Base-by-base conservation (phyloP, 2,329 filamentous ascomycete species). In the Hirsutella minnesotensis region DNA sequence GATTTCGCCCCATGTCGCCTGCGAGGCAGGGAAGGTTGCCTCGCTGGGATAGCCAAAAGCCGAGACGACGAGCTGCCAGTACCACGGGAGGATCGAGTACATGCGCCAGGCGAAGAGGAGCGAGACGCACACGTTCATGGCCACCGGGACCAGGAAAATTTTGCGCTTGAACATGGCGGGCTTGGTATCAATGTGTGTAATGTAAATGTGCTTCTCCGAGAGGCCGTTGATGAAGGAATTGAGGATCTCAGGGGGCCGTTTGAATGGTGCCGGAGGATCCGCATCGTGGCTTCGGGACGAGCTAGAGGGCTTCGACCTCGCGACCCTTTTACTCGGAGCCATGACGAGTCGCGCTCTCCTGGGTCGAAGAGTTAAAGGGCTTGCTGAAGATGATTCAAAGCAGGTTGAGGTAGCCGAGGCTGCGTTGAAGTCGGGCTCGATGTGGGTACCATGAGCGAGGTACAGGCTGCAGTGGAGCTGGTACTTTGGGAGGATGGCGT, bases 141-240 rank as follows among this genome's bases (percentile, higher is more conserved):
- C 60, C 16, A 87, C 71, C 15, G 89, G 87, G 1, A 95, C 79
- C 39, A 79, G 54, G 63, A 95, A 95, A 54, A 94, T 83, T 55
- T 86, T 83, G 58, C 77, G 77, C 65, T 95, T 95, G 64, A 89
- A 78, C 22, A 72, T 69, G 18, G 65, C 62, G 0, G 81, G 79
- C 47, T 83, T 79, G 46, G 64, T 66, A 69, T 95, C 89, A 62
- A 94, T 69, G 67, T 95, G 88, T 24, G 83, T 73, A 54, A 95
- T 75, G 72, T 95, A 95, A 58, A 94, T 73, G 60, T 86, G 78
- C 44, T 74, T 65, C 44, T 74, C 69, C 45, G 79, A 73, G 46
- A 95, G 79, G 36, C 69, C 73, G 30, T 73, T 65, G 55, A 84
- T 71, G 58, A 94, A 81, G 10, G 79, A 73, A 40, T 70, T 54